Evolutionary conservation across 257 asterid genomes (phyloP).

Genomic region (Solanum acaule): DNA sequence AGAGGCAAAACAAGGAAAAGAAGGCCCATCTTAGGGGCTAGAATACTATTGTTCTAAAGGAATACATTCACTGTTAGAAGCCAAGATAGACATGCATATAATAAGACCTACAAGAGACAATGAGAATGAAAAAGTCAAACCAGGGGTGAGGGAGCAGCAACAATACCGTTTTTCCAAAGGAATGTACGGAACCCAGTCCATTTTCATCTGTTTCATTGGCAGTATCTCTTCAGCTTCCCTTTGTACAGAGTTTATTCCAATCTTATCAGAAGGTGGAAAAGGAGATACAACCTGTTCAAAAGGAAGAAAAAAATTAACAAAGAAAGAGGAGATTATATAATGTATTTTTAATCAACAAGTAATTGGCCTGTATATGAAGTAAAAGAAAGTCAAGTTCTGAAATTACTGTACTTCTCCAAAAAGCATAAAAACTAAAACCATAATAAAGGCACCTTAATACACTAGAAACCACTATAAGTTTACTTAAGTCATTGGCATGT

Average conservation of each 20-base stretch:
- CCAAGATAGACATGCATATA: background rate
- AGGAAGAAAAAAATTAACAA: background rate
- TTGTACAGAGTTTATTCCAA: slow-evolving; percentile 92
- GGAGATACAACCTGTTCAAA: slow-evolving; percentile 73
- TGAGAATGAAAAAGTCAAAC: background rate
- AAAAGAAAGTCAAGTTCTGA: background rate
- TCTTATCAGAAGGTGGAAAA: slow-evolving; percentile 97
- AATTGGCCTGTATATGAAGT: background rate
- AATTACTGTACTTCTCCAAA: background rate
- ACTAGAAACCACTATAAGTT: background rate
- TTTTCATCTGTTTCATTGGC: slow-evolving; percentile 97
- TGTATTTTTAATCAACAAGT: background rate
- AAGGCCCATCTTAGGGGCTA: background rate
- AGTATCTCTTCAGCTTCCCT: slow-evolving; percentile 88
- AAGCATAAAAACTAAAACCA: background rate
- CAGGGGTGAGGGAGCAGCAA: background rate
- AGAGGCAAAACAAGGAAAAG: background rate
- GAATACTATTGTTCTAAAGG: background rate
- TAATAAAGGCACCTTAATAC: background rate
- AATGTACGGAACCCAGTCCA: slow-evolving; percentile 97
- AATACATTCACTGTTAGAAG: background rate
- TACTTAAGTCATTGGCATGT: background rate
- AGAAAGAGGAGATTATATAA: background rate
- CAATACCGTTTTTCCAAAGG: slow-evolving; percentile 70
- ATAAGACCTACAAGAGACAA: background rate